Conservation (phyloP, 352 stramenopile species). For the Phytophthora constricta region DNA sequence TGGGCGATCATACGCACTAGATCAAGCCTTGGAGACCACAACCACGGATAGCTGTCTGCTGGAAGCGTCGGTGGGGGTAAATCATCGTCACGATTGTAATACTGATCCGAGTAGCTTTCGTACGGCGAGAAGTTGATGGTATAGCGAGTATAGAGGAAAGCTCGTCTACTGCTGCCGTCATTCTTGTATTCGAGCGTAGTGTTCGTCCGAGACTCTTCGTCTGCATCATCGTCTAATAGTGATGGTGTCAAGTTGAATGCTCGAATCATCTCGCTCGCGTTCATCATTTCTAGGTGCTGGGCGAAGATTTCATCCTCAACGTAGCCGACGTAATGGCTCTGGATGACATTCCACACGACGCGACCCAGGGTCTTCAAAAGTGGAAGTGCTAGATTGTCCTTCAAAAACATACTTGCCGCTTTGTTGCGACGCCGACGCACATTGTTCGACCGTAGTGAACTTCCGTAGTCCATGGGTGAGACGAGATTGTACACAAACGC, state of each 20-base stretch:
- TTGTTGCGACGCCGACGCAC: constrained; percentile 45
- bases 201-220: constrained; percentile 35
- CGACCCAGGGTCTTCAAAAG: constrained; percentile 42
- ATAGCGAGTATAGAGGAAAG: constrained; percentile 25
- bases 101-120: constrained; percentile 45
- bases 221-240: constrained; percentile 13
- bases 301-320: constrained; percentile 43
- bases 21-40: constrained; percentile 42
- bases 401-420: constrained; percentile 44
- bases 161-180: constrained; percentile 31
- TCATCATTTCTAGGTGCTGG: constrained; percentile 42
- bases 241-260: constrained; percentile 46
- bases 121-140: constrained; percentile 54
- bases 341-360: constrained; percentile 39
- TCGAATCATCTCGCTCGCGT: constrained; percentile 43
- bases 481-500: constrained; percentile 61
- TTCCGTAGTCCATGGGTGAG: constrained; percentile 51
- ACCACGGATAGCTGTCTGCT: constrained; percentile 56
- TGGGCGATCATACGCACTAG: constrained; percentile 31
- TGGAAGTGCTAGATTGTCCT: constrained; percentile 43
- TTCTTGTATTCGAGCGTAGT: constrained; percentile 36
- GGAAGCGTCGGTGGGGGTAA: constrained; percentile 44
- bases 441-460: constrained; percentile 37
- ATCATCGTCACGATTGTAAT: constrained; percentile 49
- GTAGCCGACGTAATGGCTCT: constrained; percentile 48